These are phyloP conservation scores for Beauveria medogensis DNA, from an alignment of 2,329 filamentous ascomycete species.

Conservation along the genomic window DNA sequence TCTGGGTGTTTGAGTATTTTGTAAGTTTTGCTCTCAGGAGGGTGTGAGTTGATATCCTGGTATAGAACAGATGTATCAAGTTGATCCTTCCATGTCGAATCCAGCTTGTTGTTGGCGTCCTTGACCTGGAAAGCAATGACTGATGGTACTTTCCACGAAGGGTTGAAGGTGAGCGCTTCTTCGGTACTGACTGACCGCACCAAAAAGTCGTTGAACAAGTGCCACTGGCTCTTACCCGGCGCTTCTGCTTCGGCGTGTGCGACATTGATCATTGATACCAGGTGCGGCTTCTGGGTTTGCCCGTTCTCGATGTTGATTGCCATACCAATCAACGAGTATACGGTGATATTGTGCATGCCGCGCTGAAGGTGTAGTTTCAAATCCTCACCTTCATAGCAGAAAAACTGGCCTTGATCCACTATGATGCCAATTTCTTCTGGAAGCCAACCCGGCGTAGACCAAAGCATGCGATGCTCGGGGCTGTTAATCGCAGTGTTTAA, in stretches of 20 bases:
- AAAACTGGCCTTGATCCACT: constrained; percentile 83
- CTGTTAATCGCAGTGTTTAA: constrained; percentile 72
- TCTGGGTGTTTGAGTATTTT: constrained; percentile 44
- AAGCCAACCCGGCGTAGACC: constrained; percentile 84
- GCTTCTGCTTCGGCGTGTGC: constrained; percentile 55
- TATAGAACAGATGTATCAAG: constrained; percentile 83
- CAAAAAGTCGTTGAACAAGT: constrained; percentile 95
- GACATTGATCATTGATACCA: constrained; percentile 85
- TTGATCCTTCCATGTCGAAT: constrained; percentile 75
- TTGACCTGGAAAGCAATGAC: constrained; percentile 83
- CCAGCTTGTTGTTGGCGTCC: constrained; percentile 69
- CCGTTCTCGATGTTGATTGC: constrained; percentile 84
- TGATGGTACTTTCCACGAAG: constrained; percentile 86
- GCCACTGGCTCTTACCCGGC: constrained; percentile 67
- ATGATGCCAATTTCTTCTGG: constrained; percentile 92
- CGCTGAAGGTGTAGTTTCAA: constrained; percentile 71
- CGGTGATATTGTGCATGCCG: constrained; percentile 69
- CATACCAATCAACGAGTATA: constrained; percentile 87
- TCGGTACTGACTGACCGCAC: constrained; percentile 72
- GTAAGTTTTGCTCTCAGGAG: constrained; percentile 44
- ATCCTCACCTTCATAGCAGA: constrained; percentile 90
- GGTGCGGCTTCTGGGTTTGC: constrained; percentile 77
- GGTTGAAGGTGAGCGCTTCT: constrained; percentile 83
- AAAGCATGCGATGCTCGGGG: constrained; percentile 68
- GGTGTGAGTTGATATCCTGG: constrained; percentile 48